A percentile compares a stretch with the other conserved stretches of the same genome.
phyloP scores from a whole-genome alignment of 805 yeast species.

The Pichia nakasei region DNA sequence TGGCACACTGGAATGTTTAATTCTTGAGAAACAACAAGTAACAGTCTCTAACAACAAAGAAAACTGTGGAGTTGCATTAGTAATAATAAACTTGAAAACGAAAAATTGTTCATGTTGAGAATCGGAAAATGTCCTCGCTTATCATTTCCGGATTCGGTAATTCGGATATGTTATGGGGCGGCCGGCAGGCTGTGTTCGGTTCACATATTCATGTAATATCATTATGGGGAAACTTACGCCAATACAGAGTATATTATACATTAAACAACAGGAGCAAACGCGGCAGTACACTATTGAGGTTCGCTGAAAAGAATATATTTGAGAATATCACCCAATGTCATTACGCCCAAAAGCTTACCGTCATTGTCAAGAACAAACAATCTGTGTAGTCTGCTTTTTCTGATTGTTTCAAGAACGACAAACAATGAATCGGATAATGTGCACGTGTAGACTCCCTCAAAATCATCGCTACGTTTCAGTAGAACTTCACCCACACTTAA shows the following conservation, averaged over 20 bases:
- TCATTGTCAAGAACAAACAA: conserved; percentile 84
- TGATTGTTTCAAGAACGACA: conserved; percentile 85
- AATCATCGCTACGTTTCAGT: conserved; percentile 88
- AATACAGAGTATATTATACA: not conserved
- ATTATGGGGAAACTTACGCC: too few relatives aligned
- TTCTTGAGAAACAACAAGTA: too few relatives aligned
- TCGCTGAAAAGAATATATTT: conserved; percentile 55
- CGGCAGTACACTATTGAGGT: not conserved
- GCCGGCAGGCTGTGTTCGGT: too few relatives aligned
- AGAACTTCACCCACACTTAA: conserved; percentile 93
- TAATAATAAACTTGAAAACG: too few relatives aligned
- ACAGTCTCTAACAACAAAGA: too few relatives aligned
- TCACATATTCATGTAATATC: too few relatives aligned
- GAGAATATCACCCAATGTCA: conserved; percentile 86
- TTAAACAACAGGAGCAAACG: not conserved
- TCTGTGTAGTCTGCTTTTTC: conserved; percentile 86
- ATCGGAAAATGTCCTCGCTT: too few relatives aligned
- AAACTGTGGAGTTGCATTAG: too few relatives aligned
- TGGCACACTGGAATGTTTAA: too few relatives aligned
- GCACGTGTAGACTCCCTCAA: conserved; percentile 96
- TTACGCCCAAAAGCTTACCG: conserved; percentile 70
- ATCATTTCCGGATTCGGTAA: not conserved
- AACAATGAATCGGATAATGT: conserved; percentile 78
- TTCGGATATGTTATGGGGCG: not conserved
- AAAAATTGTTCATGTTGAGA: too few relatives aligned